Conservation (phyloP, 2,329 filamentous ascomycete genomes). For the Thermomyces lanuginosus region DNA sequence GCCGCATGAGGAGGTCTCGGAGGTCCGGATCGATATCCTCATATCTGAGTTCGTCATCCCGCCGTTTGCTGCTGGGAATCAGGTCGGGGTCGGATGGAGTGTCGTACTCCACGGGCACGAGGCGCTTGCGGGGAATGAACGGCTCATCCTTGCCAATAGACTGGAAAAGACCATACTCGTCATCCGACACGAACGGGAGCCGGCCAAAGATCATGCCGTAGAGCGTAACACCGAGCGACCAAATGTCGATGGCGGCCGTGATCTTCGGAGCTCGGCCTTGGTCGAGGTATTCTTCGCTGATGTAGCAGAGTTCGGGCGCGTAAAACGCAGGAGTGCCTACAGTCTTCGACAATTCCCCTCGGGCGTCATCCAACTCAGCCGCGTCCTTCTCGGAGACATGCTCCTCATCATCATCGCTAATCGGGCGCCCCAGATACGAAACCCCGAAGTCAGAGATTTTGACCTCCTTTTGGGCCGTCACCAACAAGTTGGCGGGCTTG, state of each 20-base stretch:
- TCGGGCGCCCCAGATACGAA: slow-evolving; percentile 83
- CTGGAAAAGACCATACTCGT: slow-evolving; percentile 81
- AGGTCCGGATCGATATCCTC: slow-evolving; percentile 72
- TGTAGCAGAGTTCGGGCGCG: slow-evolving; percentile 88
- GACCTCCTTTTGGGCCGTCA: slow-evolving; percentile 67
- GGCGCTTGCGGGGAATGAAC: slow-evolving; percentile 64
- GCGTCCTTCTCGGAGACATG: slow-evolving; percentile 70
- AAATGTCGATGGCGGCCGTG: slow-evolving; percentile 88
- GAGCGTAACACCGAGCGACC: slow-evolving; percentile 89
- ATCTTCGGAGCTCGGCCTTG: slow-evolving; percentile 51
- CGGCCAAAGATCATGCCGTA: slow-evolving; percentile 92
- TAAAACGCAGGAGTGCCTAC: slow-evolving; percentile 97
- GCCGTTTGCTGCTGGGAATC: slow-evolving; percentile 51
- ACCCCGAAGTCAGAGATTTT: slow-evolving; percentile 99
- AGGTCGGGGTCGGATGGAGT: slow-evolving; percentile 14
- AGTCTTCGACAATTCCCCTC: slow-evolving; percentile 82
- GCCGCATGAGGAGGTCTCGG: slow-evolving; percentile 57
- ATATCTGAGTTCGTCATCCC: slow-evolving; percentile 64
- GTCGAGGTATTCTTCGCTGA: slow-evolving; percentile 46
- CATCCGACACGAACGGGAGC: slow-evolving; percentile 81
- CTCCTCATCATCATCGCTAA: slow-evolving; percentile 64
- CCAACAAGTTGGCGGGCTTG: slow-evolving; percentile 78
- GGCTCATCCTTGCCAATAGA: slow-evolving; percentile 87
- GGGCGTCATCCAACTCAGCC: slow-evolving; percentile 74
- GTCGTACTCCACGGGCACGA: slow-evolving; percentile 49